Evolutionary conservation across 2,329 filamentous ascomycete species (phyloP).

Genomic region (Stagonosporopsis chrysanthemi): DNA sequence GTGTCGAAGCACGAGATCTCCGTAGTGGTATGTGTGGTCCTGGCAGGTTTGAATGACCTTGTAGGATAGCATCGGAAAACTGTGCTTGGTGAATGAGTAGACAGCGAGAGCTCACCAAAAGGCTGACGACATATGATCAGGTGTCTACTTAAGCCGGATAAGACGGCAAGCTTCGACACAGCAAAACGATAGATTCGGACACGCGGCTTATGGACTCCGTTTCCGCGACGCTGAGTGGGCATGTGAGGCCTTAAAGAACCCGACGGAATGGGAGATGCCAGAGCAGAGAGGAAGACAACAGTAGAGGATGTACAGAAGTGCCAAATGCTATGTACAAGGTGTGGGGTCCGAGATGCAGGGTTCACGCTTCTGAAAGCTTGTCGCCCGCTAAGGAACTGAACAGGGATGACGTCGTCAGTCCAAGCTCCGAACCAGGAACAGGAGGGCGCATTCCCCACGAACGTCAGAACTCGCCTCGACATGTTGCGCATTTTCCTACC

Average conservation of each 20-base stretch:
- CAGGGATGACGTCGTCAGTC: conserved; percentile 23
- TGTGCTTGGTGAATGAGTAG: not conserved
- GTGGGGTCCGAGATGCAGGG: conserved; percentile 19
- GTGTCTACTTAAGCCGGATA: conserved; percentile 4
- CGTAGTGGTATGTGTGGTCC: too few relatives aligned
- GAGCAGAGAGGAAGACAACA: not conserved
- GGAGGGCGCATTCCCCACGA: conserved; percentile 12
- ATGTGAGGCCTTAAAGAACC: not conserved
- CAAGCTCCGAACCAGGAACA: conserved; percentile 18
- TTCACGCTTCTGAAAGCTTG: conserved; percentile 20
- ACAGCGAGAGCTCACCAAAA: not conserved
- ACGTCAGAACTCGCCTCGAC: conserved; percentile 12
- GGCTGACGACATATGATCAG: not conserved
- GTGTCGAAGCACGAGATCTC: too few relatives aligned
- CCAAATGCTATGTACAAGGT: not conserved
- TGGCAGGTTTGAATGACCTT: too few relatives aligned
- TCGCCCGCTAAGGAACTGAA: conserved; percentile 10
- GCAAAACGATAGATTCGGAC: conserved; percentile 9
- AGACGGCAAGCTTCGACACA: conserved; percentile 13
- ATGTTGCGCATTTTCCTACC: conserved; percentile 16
- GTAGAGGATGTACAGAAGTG: not conserved
- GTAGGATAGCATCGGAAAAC: too few relatives aligned
- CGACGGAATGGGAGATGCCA: not conserved
- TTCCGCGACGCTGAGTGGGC: not conserved
- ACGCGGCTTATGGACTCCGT: not conserved